Evolutionary conservation across 2,329 filamentous ascomycete genomes (phyloP), one percentile per base, ranked within the genome.

Genomic region (Cladosporium colombiae): DNA sequence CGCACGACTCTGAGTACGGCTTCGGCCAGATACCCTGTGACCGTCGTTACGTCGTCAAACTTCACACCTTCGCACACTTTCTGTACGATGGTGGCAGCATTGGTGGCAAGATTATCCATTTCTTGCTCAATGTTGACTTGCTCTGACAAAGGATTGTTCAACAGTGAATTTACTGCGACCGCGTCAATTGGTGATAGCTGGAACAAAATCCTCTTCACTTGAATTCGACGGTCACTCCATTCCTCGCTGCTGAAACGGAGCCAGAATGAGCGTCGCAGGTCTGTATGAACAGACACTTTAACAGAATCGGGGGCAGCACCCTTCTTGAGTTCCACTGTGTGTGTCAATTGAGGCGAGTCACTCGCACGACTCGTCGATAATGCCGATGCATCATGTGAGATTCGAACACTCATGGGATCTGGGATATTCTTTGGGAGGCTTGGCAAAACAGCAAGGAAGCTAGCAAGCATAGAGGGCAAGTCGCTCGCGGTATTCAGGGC

Each of bases 1-100:
- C 40, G 18, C 18, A 78, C 68, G 80, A 80, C 57, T 63, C 65
- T 37, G 27, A 66, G 59, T 31, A 68, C 37, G 66, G 62, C 66
- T 60, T 66, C 59, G 16, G 59, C 68, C 33, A 69, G 44, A n/a
- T 50, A 59, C 13, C 50, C 27, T 14, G 52, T 59, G 8, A 59
- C 61, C 3, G 25, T 29, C 27, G 27, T 11, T 3, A 40, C n/a
- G 16, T 37, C 49, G 5, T 62, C 46, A 62, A 65, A 63, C 23
- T 64, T 33, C 8, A 64, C 62, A 18, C 21, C 25, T 33, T 50
- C 62, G 25, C 52, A 64, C 6, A 64, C 27, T 14, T 50, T 25
- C 14, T 33, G 25, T 4, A 64, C 14, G 14, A 52, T 37, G 5
- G 33, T 18, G 2, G 21, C 35, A 1, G 59, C 31, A 21, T 49